A percentile compares a stretch with the other conserved stretches of the same genome.
These are phyloP conservation scores for slime mould (Dictyostelium discoideum) DNA, from an alignment of 78 protist genomes.

Conservation along the genomic window dicty_2.7 NC_007091.3:2255501-2256000, in stretches of 20 bases:
- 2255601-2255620: not conserved
- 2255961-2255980: too few species aligned
- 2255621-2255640: not conserved
- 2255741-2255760: not conserved
- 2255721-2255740: not conserved
- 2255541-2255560: slow-evolving; percentile 24
- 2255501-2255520: slow-evolving; percentile 1
- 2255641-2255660: not conserved
- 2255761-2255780: not conserved
- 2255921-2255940: too few species aligned
- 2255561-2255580: slow-evolving; percentile 1
- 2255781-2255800: not conserved
- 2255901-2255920: not conserved
- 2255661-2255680: not conserved
- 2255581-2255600: slow-evolving; percentile 1
- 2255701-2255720: not conserved
- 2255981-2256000: too few species aligned
- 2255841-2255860: too few species aligned
- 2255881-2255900: not conserved
- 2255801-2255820: not conserved
- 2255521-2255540: slow-evolving; percentile 40
- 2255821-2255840: not conserved
- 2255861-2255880: too few species aligned
- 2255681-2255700: not conserved
- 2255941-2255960: too few species aligned